Evolutionary conservation across 129 eudicot species (phyloP), one percentile per base, ranked within the genome.

Genomic region (Oenanthe sinensis): DNA sequence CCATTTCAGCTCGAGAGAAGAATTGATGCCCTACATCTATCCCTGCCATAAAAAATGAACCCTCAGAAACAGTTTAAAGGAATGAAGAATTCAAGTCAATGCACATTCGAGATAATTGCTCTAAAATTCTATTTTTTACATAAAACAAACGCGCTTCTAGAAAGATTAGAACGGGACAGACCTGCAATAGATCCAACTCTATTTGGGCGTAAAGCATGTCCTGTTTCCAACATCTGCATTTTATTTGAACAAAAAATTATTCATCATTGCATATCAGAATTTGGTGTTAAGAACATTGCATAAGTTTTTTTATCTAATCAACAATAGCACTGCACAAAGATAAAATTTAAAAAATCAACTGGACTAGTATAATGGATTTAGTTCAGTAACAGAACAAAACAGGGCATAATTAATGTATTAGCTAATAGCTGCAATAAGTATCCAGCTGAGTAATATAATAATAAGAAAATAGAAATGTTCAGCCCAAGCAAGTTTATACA

Each of bases 21-120:
- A 96, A 96, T 55, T 96, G 97, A 71, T 96, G 97, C 43, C 99
- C 99, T 74, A 92, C 99, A 80, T 92, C 97, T 82, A 96, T 80
- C 17, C 99, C 99, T 96, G 85, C 44, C 76, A 79, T 78, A 8
- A 24, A 62, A 46, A 83, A 37, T 15, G 44, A 48, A 74, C 55
- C 54, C 13, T 30, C 49, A n/a, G 70, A 44, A 42, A 24, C 50
- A 28, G 39, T 71, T 30, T n/a, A 72, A 69, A 14, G 75, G 48
- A 9, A 9, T 22, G 24, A 70, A 70, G 6, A 70, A 16, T 70
- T 37, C 15, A 71, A 68, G 28, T n/a, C 60, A 49, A 48, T 4
- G 45, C 80, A 46, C 42, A 24, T 36, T 45, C 43, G 22, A 45
- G n/a, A 24, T 14, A 75, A 47, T 47, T 65, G 50, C 22, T 73